Conservation (phyloP, 140 eudicot species). For the Flaveria floridana region DNA sequence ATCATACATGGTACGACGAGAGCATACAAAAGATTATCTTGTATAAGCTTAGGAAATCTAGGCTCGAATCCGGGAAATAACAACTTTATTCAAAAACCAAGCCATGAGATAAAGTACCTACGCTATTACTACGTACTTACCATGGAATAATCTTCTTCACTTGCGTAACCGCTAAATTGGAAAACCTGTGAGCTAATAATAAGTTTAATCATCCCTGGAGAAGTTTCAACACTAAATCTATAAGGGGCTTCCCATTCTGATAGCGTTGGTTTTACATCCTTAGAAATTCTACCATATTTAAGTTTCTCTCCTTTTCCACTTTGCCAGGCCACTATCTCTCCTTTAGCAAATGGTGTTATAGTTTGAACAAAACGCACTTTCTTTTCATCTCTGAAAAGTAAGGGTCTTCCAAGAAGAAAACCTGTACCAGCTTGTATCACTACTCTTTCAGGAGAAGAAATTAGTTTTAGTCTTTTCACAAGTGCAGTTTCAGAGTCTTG, state of each 20-base stretch:
- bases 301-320: slow-evolving; percentile 60
- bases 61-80: too few relatives aligned
- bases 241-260: slow-evolving; percentile 64
- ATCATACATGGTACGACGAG: too few relatives aligned
- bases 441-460: slow-evolving; percentile 43
- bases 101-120: too few relatives aligned
- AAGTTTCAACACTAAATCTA: slow-evolving; percentile 56
- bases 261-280: slow-evolving; percentile 47
- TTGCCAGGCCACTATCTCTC: slow-evolving; percentile 90
- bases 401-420: slow-evolving; percentile 57
- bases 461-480: slow-evolving; percentile 49
- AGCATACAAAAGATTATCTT: too few relatives aligned
- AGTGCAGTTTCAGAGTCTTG: slow-evolving; percentile 51
- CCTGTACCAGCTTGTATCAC: slow-evolving; percentile 25
- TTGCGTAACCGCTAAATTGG: slow-evolving; percentile 36
- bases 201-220: slow-evolving; percentile 50
- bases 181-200: slow-evolving; percentile 52
- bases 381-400: slow-evolving; percentile 68
- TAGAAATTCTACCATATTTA: slow-evolving; percentile 77
- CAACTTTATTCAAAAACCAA: too few relatives aligned
- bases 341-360: slow-evolving; percentile 55
- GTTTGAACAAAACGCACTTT: slow-evolving; percentile 58
- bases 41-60: too few relatives aligned
- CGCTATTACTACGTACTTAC: background rate
- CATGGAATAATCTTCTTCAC: background rate